Evolutionary conservation across 2,329 filamentous ascomycete species (phyloP), one percentile per base, ranked within the genome.

Genomic region (Diaporthe vexans): DNA sequence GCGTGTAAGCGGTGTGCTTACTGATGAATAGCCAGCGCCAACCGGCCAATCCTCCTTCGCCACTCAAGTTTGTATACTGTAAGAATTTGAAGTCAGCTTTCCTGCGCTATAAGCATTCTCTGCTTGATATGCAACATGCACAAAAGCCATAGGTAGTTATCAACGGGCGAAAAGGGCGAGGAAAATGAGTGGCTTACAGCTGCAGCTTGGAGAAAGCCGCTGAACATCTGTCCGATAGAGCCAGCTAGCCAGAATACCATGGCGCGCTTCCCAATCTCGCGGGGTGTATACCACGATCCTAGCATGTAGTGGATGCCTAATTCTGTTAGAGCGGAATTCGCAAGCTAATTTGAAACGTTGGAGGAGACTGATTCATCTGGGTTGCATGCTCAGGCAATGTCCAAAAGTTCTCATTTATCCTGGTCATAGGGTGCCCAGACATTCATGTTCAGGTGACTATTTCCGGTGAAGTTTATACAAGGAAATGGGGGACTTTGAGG

Each of bases 211-310:
- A 91, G 84, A 76, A 88, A 88, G 0, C 90, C 90, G 3, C 87
- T 86, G 72, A 91, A 90, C 86, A 91, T 89, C 0, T 87, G 91
- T 0, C 91, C 91, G 0, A 88, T 88, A 1, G 91, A 84, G 0
- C 90, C 90, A 15, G 89, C 90, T 0, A 89, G 85, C 1, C 89
- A 91, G 78, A 93, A 93, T 65, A 93, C 88, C 61, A 89, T 91
- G 5, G 86, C 89, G 1, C 91, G 86, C 79, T 92, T 93, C 0
- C 89, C 90, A 0, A 93, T 85, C 75, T 93, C 91, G 17, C 85
- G 83, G 21, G 86, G 85, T 0, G 87, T 92, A 77, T 92, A 92
- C 90, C 91, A 92, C 0, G 88, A 83, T 9, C 85, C 85, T 3
- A 86, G 81, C 70, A 86, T 81, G 73, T 85, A 86, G 75, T 86